phyloP scores from a whole-genome alignment of 768 basidiomycete species.

The Leccinum arenicola region DNA sequence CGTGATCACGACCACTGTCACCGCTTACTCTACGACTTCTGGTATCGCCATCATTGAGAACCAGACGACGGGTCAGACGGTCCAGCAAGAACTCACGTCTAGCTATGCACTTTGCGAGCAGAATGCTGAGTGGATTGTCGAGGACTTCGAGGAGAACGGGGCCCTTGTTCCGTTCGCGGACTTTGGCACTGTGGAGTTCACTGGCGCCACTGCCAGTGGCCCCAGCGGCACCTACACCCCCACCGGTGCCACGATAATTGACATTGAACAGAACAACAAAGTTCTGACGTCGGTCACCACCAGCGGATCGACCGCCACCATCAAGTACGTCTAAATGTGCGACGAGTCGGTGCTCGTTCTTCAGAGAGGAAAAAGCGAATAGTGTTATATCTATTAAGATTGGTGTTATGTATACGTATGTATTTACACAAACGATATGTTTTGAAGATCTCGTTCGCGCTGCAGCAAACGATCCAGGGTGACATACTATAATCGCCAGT shows the following conservation, averaged over 20 bases:
- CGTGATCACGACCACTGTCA: constrained; percentile 15
- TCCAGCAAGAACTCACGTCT: constrained; percentile 7
- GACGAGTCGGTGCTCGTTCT: not conserved
- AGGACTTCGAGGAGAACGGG: constrained; percentile 17
- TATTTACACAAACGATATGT: not conserved
- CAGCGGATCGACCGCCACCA: not conserved
- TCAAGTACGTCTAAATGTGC: constrained; percentile 10
- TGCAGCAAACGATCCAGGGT: not conserved
- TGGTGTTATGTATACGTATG: not conserved
- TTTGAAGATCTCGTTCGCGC: not conserved
- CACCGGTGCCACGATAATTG: constrained; percentile 10
- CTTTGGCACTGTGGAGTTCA: constrained; percentile 23
- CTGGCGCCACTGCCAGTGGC: constrained; percentile 7
- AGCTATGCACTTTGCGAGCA: constrained; percentile 14
- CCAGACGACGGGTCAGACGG: constrained; percentile 16
- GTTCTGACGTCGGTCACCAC: constrained; percentile 15
- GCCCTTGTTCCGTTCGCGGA: constrained; percentile 8
- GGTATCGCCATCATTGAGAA: constrained; percentile 20
- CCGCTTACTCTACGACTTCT: constrained; percentile 19
- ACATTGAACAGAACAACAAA: constrained; percentile 10
- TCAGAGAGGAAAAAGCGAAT: not conserved
- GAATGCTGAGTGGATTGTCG: constrained; percentile 26
- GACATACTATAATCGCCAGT: not conserved
- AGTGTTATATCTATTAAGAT: not conserved
- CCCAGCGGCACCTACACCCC: constrained; percentile 10